Evolutionary conservation across 495 filamentous ascomycete genomes (phyloP), one percentile per base, ranked within the genome.

Genomic region (Lepidopterella palustris): DNA sequence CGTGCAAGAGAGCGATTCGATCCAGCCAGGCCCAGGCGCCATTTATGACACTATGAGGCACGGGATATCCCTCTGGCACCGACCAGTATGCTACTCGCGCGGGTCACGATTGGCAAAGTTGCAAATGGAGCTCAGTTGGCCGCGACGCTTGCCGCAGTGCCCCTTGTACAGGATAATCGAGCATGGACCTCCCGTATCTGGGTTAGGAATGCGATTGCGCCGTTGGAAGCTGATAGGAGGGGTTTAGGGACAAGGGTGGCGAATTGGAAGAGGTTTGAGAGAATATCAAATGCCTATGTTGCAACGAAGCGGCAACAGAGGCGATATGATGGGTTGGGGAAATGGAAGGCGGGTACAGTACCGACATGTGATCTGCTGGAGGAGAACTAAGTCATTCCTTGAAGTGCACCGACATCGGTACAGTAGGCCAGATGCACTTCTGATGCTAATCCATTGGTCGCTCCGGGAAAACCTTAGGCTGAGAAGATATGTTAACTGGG

Each of bases 31-130:
- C n/a, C n/a, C n/a, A n/a, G n/a, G n/a, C n/a, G n/a, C n/a, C n/a
- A n/a, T n/a, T n/a, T n/a, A n/a, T n/a, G n/a, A n/a, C n/a, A 29
- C 4, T 53, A 31, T 25, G 26, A 53, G 23, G 26, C 10, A 2
- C 3, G 20, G 10, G 26, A 53, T n/a, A 53, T 31, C 26, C n/a
- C 51, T n/a, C 21, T 53, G 20, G 26, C 51, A 18, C 51, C 20
- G 51, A 53, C 51, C 11, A 53, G 23, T 39, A 29, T 53, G 51
- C 51, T 53, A 10, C 51, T 53, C n/a, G 51, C 26, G 11, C 26
- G 51, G 20, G 51, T 53, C 2, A 29, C 29, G 26, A 39, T 53
- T 15, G 48, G 21, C 1, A 51, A 51, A 23, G 48, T 51, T 23
- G 10, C 48, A 5, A 28, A 51, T 28, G 48, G 25, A 23, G 48